Evolutionary conservation across 139 green algal genomes (phyloP), one percentile per base, ranked within the genome.

Genomic region (Medakamo hakoo): DNA sequence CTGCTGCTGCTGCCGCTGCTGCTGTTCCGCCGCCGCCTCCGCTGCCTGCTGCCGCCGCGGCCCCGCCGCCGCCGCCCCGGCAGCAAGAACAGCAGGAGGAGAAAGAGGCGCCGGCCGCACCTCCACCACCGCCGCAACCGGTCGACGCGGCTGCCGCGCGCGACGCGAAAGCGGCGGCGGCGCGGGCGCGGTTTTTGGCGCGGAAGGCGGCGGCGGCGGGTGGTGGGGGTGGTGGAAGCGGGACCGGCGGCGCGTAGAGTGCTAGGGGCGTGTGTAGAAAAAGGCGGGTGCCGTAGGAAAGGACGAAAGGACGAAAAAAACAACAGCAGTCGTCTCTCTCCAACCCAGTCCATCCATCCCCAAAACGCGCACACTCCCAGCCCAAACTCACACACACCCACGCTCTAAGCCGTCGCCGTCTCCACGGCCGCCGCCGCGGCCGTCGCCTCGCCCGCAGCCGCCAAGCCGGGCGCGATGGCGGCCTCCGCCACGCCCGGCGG

Each of bases 1-100:
- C 59, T 49, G 29, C 59, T 71, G n/a, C 67, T 73, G 62, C 68
- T 58, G 52, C 77, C 75, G 61, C 63, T 73, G 22, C 16, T 64
- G 49, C 49, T 73, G 63, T 60, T 70, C 30, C 60, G 27, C 30
- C 22, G 32, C 22, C 49, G 22, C 40, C 20, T 23, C 48, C 23
- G 22, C 2, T 3, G 22, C 48, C 48, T n/a, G 27, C 28, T 55
- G 58, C 27, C 22, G 40, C 73, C 59, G 66, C 71, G 28, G 71
- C 68, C 5, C 70, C 78, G 59, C n/a, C 9, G 62, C 70, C 58
- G 9, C 48, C 65, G 24, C 65, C 64, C 24, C 24, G 26, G 30
- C 57, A 49, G 27, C 49, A 62, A 27, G 26, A 64, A 62, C 63
- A 55, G 61, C 30, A 61, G 59, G 24, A 48, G 26, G 49, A 3